Base-by-base conservation (phyloP, 2,329 filamentous ascomycete genomes). In the Fusarium kyushuense region DNA sequence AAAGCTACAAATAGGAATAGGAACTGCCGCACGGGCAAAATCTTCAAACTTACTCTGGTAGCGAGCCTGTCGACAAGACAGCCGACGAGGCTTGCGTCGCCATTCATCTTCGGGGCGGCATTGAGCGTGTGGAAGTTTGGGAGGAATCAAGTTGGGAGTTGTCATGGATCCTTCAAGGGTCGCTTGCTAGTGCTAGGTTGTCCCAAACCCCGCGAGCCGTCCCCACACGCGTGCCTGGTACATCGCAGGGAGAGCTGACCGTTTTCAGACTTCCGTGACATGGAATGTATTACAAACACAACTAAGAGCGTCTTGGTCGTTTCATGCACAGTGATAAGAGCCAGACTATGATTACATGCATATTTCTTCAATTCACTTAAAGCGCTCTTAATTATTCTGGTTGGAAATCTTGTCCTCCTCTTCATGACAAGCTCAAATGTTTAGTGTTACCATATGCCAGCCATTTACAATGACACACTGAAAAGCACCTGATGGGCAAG, bases 61-160 rank as follows among this genome's bases (percentile, higher is more conserved):
- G 86, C 84, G 71, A 89, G 82, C 78, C 87, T 86, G 77, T 89
- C 86, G 75, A 89, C 86, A 71, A 89, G 83, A 77, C 84, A 87
- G 79, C 84, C 82, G 74, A 89, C 86, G 72, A 89, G 82, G 78
- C 83, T 83, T 75, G 84, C 83, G 77, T 89, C 86, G 76, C 84
- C 83, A 76, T 85, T 87, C 86, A 89, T 89, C 41, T 47, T 67
- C 65, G 63, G 67, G 57, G 58, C 60, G 67, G 72, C 72, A 74
- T 74, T 54, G 67, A 69, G 69, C 27, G 32, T 63, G 14, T 47
- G 53, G 55, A 27, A 53, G 56, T 60, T 66, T 40, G 51, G 40
- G 27, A 63, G 40, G 48, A 55, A 63, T 63, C 59, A 71, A 58
- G 54, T 71, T 48, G 16, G 41, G 36, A 54, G 49, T 53, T 46